A percentile compares a stretch with the other conserved stretches of the same genome.
Evolutionary conservation across 441 rosid species (phyloP).

Genomic region (Arabidopsis lyrata): DNA sequence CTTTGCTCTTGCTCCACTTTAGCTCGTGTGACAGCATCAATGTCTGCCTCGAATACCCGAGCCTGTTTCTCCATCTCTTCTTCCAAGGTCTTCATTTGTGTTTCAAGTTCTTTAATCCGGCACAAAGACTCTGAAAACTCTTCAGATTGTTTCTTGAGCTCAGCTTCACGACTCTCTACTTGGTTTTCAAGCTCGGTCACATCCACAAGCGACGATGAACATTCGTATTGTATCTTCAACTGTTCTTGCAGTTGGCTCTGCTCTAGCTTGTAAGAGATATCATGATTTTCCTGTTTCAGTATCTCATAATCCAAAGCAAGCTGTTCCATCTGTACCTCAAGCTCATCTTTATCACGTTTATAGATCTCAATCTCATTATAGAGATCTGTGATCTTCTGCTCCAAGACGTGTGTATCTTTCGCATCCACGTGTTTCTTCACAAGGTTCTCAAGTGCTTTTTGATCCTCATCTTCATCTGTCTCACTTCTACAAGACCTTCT

Average conservation of each 20-base stretch:
- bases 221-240: constrained; percentile 48
- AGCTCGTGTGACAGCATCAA: constrained; percentile 52
- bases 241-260: constrained; percentile 60
- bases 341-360: constrained; percentile 68
- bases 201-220: constrained; percentile 51
- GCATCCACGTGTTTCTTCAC: constrained; percentile 73
- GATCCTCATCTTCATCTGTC: constrained; percentile 82
- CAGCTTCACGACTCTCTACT: constrained; percentile 64
- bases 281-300: constrained; percentile 56
- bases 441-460: constrained; percentile 84
- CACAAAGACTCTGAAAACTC: constrained; percentile 58
- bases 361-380: constrained; percentile 76
- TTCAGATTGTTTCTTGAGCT: constrained; percentile 57
- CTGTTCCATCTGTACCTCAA: constrained; percentile 61
- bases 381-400: constrained; percentile 75
- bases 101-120: constrained; percentile 59
- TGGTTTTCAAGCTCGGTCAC: constrained; percentile 61
- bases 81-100: constrained; percentile 52
- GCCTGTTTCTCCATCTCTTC: constrained; percentile 57
- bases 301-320: constrained; percentile 53
- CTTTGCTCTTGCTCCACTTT: constrained; percentile 68
- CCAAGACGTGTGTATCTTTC: constrained; percentile 62
- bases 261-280: constrained; percentile 55
- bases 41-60: constrained; percentile 55
- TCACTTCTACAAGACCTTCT: constrained; percentile 49